These are phyloP conservation scores for Orbilia javanica DNA, from an alignment of 2,329 filamentous ascomycete species.

Conservation along the genomic window DNA sequence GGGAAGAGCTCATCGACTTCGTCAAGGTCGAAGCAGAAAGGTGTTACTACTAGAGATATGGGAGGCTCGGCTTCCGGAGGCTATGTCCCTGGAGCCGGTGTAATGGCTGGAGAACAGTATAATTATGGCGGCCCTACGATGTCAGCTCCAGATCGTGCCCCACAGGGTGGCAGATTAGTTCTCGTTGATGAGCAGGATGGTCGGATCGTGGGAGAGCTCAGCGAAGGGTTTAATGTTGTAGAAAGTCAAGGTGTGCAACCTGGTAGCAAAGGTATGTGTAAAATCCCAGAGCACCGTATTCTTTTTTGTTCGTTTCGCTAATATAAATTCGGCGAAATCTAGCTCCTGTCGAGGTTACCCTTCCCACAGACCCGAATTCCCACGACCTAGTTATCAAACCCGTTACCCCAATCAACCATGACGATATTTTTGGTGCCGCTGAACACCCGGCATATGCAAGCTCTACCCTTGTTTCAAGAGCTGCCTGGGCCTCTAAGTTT, in stretches of 20 bases:
- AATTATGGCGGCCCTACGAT: slow-evolving; percentile 31
- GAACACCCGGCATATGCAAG: slow-evolving; percentile 92
- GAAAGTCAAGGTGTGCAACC: slow-evolving; percentile 81
- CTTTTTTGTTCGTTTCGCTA: slow-evolving; percentile 14
- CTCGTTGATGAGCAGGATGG: slow-evolving; percentile 96
- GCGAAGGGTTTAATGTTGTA: slow-evolving; percentile 82
- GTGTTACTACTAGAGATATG: slow-evolving; percentile 39
- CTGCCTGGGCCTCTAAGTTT: slow-evolving; percentile 86
- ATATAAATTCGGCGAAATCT: background rate
- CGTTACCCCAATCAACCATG: slow-evolving; percentile 68
- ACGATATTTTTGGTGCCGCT: slow-evolving; percentile 79
- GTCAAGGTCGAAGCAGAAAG: slow-evolving; percentile 35
- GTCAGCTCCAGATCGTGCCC: slow-evolving; percentile 29
- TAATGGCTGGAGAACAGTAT: slow-evolving; percentile 47
- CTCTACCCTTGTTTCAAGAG: slow-evolving; percentile 86
- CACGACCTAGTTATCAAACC: slow-evolving; percentile 76
- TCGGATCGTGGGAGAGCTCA: slow-evolving; percentile 91
- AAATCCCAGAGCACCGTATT: too few species aligned
- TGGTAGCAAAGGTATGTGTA: slow-evolving; percentile 86
- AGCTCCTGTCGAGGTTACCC: slow-evolving; percentile 84
- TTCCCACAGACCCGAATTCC: slow-evolving; percentile 75
- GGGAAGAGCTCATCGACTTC: slow-evolving; percentile 28
- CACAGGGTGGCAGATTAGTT: slow-evolving; percentile 81
- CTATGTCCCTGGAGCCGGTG: slow-evolving; percentile 50
- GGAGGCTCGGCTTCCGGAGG: slow-evolving; percentile 33